These are phyloP conservation scores for Heterobasidion parviporum DNA, from an alignment of 1,284 basidiomycete species.

Conservation along the genomic window DNA sequence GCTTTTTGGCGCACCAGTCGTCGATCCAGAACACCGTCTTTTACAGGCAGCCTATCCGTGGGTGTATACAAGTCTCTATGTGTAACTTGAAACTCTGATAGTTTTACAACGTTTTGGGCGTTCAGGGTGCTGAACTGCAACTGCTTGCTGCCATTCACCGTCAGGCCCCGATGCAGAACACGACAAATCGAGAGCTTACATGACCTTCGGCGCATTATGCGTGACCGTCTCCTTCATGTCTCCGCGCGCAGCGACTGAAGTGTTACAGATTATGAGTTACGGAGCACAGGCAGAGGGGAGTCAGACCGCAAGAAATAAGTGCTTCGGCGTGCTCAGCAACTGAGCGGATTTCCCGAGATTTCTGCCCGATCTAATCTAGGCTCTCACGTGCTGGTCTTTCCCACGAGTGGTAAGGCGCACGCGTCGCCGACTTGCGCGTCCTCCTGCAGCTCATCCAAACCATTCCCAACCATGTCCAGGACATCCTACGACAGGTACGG, in stretches of 20 bases:
- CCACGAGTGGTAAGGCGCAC: background rate
- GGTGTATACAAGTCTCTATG: constrained; percentile 85
- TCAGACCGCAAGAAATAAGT: background rate
- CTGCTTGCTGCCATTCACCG: constrained; percentile 60
- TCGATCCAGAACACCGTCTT: constrained; percentile 85
- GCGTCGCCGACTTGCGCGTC: constrained; percentile 5
- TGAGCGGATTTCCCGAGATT: background rate
- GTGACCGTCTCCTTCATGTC: constrained; percentile 83
- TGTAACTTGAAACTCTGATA: constrained; percentile 92
- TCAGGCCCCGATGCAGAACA: background rate
- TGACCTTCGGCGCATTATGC: constrained; percentile 86
- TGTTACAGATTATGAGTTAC: background rate
- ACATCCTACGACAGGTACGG: constrained; percentile 72
- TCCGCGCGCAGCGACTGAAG: background rate
- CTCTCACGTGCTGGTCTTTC: background rate
- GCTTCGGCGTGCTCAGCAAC: no score
- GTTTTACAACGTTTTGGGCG: constrained; percentile 87
- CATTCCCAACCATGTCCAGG: constrained; percentile 58
- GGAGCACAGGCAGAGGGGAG: background rate
- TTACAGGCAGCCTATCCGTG: constrained; percentile 75
- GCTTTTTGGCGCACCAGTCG: constrained; percentile 57
- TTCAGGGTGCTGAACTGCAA: constrained; percentile 91
- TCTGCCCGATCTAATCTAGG: background rate
- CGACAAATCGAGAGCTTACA: constrained; percentile 43
- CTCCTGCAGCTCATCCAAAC: background rate